Percentiles rank a stretch among this genome's conserved stretches.
Evolutionary conservation across 176 grass and related monocot species (phyloP).

Genomic region (Canna indica): DNA sequence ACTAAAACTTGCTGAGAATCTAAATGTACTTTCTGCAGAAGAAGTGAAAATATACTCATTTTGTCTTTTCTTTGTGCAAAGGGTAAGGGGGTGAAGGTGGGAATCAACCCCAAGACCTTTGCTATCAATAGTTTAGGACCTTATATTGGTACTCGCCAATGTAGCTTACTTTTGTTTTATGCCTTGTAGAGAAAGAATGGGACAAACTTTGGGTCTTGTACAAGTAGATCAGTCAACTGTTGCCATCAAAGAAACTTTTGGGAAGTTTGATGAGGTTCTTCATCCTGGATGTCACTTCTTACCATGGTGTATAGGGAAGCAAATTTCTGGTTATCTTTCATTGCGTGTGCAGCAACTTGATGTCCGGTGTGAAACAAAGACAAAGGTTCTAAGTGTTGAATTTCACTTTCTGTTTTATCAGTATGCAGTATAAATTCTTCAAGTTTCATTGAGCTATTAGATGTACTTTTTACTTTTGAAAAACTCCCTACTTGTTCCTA

Average conservation of each 20-base stretch:
- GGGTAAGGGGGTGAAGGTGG: too few species aligned
- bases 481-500: background rate
- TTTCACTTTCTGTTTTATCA: background rate
- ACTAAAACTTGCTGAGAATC: too few species aligned
- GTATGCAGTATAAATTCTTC: background rate
- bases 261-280: constrained; percentile 11
- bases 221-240: constrained; percentile 13
- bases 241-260: constrained; percentile 10
- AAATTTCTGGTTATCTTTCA: constrained; percentile 16
- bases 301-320: constrained; percentile 11
- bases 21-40: too few species aligned
- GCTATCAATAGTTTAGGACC: background rate
- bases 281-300: constrained; percentile 9
- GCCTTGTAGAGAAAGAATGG: background rate
- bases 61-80: too few species aligned
- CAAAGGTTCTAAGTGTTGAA: background rate
- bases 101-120: too few species aligned
- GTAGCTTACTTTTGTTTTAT: background rate
- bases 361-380: constrained; percentile 12
- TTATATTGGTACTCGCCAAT: background rate
- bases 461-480: background rate
- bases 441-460: background rate
- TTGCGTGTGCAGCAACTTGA: constrained; percentile 18
- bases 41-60: too few species aligned
- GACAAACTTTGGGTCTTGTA: constrained; percentile 5